Base-by-base conservation (phyloP, 768 basidiomycete genomes). In the Lactarius akahatsu region DNA sequence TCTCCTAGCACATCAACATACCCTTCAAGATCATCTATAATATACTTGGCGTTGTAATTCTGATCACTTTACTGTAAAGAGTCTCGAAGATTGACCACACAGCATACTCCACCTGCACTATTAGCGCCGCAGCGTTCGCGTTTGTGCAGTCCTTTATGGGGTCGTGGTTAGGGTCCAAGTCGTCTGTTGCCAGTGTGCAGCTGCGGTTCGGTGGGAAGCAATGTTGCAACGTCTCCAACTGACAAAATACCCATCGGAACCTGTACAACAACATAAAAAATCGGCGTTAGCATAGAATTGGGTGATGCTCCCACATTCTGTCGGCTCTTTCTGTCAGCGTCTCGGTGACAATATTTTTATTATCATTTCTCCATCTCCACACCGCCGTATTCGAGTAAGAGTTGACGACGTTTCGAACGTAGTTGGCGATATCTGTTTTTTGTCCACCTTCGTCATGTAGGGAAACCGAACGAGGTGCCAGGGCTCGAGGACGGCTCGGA, bases 241-340 rank as follows among this genome's bases (percentile, higher is more conserved):
- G 47, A 11, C 47, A 50, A 11, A 50, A 50, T 50, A 50, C 47
- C 47, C 47, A 50, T 26, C 47, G 10, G 47, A 50, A 50, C 47
- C 47, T 50, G 47, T 23, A 38, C 36, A 38, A 26, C n/a, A 26
- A 50, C 23, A 26, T 50, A n/a, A 23, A 11, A 50, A 13, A 50
- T 23, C 4, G 47, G 4, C 1, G 47, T 26, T 13, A 50, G 23
- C 3, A 15, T 26, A 26, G 47, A 5, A 26, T 50, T 15, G 10
- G 10, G 11, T 26, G 13, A 47, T 10, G n/a, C 23, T 5, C 47
- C 23, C 47, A 50, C 47, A 50, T 50, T 13, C 47, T 23, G 11
- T 50, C 47, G 13, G 47, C 47, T n/a, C 47, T 50, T 50, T 50
- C 47, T n/a, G 47, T 50, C 47, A 50, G 47, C 47, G 47, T 50